These are phyloP conservation scores for Ogataea salicorniae DNA, from an alignment of 805 yeast species.

Conservation along the genomic window DNA sequence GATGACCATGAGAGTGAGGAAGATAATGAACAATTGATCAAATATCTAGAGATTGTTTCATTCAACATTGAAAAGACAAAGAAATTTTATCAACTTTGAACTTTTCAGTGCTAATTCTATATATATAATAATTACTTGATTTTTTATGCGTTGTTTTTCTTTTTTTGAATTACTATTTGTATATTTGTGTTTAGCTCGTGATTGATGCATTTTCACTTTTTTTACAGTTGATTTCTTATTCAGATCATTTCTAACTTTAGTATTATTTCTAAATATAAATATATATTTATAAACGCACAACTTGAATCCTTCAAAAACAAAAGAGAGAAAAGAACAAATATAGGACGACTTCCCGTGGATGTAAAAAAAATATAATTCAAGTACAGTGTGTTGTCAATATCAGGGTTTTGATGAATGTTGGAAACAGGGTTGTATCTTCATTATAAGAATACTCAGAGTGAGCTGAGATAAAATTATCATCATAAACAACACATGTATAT, in stretches of 20 bases:
- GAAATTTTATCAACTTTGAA: conserved; percentile 5
- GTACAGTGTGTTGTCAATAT: conserved; percentile 1
- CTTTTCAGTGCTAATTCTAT: not conserved
- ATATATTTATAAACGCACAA: not conserved
- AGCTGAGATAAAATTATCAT: conserved; percentile 53
- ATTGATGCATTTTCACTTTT: not conserved
- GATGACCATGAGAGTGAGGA: not conserved
- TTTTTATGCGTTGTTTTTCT: too few relatives aligned
- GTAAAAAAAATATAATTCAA: too few relatives aligned
- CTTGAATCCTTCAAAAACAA: not conserved
- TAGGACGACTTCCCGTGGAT: too few relatives aligned
- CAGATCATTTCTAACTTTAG: too few relatives aligned
- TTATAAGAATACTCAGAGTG: conserved; percentile 42
- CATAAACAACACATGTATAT: conserved; percentile 27
- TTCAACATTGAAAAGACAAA: conserved; percentile 20
- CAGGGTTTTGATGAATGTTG: conserved; percentile 44
- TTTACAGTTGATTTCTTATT: not conserved
- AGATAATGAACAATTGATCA: too few relatives aligned
- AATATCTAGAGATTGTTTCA: conserved; percentile 10
- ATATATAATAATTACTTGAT: not conserved
- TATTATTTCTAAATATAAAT: not conserved
- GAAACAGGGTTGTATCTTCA: conserved; percentile 45
- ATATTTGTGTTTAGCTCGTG: too few relatives aligned
- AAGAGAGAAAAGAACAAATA: not conserved
- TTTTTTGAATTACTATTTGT: too few relatives aligned